phyloP scores from a whole-genome alignment of 2,329 filamentous ascomycete genomes.

The Calonectria honghensis region DNA sequence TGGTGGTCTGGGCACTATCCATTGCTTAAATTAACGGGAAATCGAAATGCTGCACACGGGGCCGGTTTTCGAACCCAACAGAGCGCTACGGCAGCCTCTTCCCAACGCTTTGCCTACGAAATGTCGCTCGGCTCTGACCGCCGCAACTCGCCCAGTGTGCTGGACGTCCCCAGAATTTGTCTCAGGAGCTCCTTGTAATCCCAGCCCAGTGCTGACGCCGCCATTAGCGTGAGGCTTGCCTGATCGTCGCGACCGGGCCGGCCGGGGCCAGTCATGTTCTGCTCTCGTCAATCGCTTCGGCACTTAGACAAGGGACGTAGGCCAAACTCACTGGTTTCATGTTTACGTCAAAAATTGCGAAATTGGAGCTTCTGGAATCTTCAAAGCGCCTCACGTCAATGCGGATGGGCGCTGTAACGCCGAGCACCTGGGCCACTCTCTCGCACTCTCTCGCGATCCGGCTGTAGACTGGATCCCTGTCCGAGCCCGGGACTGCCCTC shows the following conservation, averaged over 20 bases:
- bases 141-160: conserved; percentile 37
- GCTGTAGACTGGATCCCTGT: conserved; percentile 41
- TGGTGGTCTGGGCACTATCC: neutral
- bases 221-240: conserved; percentile 46
- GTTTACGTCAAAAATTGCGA: conserved; percentile 71
- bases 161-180: conserved; percentile 40
- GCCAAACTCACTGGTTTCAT: conserved; percentile 68
- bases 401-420: conserved; percentile 65
- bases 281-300: conserved; percentile 11
- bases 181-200: conserved; percentile 42
- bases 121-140: neutral
- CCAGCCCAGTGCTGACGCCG: conserved; percentile 43
- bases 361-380: conserved; percentile 54
- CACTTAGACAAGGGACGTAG: neutral
- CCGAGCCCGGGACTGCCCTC: conserved; percentile 58
- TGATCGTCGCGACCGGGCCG: conserved; percentile 46
- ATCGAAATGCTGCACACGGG: neutral
- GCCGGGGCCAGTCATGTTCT: conserved; percentile 48
- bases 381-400: conserved; percentile 67
- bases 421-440: conserved; percentile 61
- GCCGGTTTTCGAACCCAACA: neutral
- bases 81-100: neutral
- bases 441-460: conserved; percentile 62
- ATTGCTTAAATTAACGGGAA: neutral
- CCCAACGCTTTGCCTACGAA: neutral